Percentiles rank a stretch among this genome's conserved stretches.
Conservation (phyloP, 495 filamentous ascomycete genomes). For the Hypomontagnella submonticulosa region DNA sequence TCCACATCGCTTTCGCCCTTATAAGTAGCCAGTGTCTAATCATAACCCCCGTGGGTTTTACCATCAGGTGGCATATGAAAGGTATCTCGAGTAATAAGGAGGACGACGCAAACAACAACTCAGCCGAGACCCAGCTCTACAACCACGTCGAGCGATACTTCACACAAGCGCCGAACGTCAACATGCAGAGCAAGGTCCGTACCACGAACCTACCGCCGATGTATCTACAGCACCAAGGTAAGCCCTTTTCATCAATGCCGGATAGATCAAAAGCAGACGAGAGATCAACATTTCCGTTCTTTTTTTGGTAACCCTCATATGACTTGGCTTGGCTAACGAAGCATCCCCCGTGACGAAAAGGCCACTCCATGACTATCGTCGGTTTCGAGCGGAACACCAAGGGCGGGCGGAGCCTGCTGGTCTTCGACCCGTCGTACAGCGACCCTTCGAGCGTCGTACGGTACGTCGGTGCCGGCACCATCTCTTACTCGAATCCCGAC, state of each 20-base stretch:
- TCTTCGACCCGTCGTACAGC: slow-evolving; percentile 90
- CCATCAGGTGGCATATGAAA: slow-evolving; percentile 51
- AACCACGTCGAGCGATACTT: slow-evolving; percentile 81
- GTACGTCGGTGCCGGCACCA: slow-evolving; percentile 55
- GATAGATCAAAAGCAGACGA: no score
- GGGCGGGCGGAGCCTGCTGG: slow-evolving; percentile 76
- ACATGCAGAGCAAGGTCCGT: slow-evolving; percentile 64
- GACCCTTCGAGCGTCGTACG: slow-evolving; percentile 71
- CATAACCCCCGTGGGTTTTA: neutral
- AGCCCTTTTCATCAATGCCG: no score
- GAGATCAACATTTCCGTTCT: no score
- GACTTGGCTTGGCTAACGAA: slow-evolving; percentile 5
- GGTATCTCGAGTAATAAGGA: slow-evolving; percentile 49
- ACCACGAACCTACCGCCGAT: slow-evolving; percentile 80
- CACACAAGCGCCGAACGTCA: slow-evolving; percentile 54
- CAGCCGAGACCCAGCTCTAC: slow-evolving; percentile 61
- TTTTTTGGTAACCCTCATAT: neutral
- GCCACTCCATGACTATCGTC: slow-evolving; percentile 92
- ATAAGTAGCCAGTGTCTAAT: neutral
- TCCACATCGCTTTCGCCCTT: neutral
- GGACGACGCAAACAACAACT: slow-evolving; percentile 38
- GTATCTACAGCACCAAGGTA: slow-evolving; percentile 89
- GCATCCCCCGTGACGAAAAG: slow-evolving; percentile 49
- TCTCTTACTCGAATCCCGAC: slow-evolving; percentile 57
- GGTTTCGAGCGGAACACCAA: slow-evolving; percentile 78